Conservation (phyloP, 768 basidiomycete species). For the Leccinellum luteum region DNA sequence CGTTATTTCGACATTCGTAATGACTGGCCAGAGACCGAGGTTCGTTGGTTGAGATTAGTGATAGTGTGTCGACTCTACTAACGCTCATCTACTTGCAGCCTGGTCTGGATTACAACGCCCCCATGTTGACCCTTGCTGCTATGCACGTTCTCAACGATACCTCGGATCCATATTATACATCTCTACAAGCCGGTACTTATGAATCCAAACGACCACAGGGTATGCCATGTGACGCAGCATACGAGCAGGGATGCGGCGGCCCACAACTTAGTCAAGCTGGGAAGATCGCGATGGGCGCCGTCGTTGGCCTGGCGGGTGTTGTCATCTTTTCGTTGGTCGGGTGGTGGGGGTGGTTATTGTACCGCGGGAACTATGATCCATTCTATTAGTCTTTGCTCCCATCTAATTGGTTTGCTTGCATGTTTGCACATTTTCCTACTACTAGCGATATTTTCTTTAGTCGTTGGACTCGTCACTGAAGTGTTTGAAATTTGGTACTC, state of each 20-base stretch:
- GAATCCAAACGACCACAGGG: constrained; percentile 59
- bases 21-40: constrained; percentile 90
- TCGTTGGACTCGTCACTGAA: too few relatives aligned
- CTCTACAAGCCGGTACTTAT: constrained; percentile 66
- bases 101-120: constrained; percentile 89
- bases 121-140: constrained; percentile 82
- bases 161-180: constrained; percentile 76
- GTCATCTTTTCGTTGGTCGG: constrained; percentile 47
- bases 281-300: constrained; percentile 68
- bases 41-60: constrained; percentile 24
- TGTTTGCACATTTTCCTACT: background rate
- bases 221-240: constrained; percentile 75
- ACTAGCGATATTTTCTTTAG: too few relatives aligned
- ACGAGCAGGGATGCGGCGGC: constrained; percentile 49
- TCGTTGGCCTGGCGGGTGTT: constrained; percentile 60
- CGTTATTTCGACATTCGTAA: constrained; percentile 81
- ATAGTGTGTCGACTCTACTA: constrained; percentile 6
- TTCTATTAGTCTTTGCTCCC: constrained; percentile 19
- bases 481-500: too few relatives aligned
- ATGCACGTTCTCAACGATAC: constrained; percentile 67
- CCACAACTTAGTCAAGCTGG: constrained; percentile 55
- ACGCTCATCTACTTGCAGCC: constrained; percentile 39
- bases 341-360: constrained; percentile 35
- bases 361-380: constrained; percentile 21
- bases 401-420: background rate